These are phyloP conservation scores for Neopestalotiopsis sp. DNA, from an alignment of 2,329 filamentous ascomycete species.

Conservation along the genomic window DNA sequence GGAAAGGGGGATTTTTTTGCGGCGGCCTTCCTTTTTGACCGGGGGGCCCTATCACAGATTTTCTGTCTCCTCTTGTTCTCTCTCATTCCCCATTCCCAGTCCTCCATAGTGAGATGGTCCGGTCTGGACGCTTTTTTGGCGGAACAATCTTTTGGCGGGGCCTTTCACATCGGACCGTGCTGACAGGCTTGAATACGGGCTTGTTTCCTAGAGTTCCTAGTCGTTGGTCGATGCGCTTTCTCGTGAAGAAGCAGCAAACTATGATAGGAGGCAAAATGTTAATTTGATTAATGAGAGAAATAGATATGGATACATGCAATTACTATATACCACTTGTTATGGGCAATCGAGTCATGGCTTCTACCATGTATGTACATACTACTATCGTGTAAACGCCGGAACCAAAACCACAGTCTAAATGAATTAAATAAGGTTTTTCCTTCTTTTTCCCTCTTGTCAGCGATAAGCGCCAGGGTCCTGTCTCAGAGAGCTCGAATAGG, in stretches of 20 bases:
- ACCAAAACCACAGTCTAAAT: background rate
- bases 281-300: background rate
- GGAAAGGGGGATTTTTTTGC: background rate
- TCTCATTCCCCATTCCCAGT: too few relatives aligned
- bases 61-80: background rate
- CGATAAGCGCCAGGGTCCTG: background rate
- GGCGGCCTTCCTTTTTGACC: background rate
- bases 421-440: constrained; percentile 3
- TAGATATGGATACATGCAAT: background rate
- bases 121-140: background rate
- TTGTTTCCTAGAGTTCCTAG: background rate
- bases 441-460: background rate
- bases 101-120: background rate
- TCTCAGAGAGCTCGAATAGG: background rate
- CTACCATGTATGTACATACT: background rate
- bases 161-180: background rate
- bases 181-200: constrained; percentile 1
- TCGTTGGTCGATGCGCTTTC: background rate
- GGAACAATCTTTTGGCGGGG: background rate
- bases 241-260: too few relatives aligned
- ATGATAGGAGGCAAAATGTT: background rate
- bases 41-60: background rate
- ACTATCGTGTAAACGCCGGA: background rate
- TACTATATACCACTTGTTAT: background rate
- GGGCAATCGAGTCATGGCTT: background rate